Evolutionary conservation across 2,329 filamentous ascomycete genomes (phyloP), one percentile per base, ranked within the genome.

Genomic region (Corniculantispora saksenae): DNA sequence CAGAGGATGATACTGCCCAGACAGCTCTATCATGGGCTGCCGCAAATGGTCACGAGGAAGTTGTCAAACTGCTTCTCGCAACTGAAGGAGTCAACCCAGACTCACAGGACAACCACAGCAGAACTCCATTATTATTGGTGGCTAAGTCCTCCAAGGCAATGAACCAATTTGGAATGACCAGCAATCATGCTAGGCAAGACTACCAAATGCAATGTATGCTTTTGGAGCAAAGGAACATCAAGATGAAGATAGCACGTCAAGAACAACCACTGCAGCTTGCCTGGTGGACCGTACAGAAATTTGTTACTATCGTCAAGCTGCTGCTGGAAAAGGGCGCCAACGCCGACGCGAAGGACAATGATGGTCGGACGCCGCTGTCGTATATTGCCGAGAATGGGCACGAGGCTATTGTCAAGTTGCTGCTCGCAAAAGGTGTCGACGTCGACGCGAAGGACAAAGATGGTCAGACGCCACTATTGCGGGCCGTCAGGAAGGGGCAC

Each of bases 191-290:
- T 19, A n/a, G n/a, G 32, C 91, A 94, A 76, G 91, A 95, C 76
- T 94, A 94, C 72, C 91, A 94, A 80, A 93, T 94, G 91, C 91
- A 94, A 76, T 80, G 94, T 74, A 94, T 93, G 91, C 79, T 94
- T 59, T 83, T 94, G 19, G 91, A 94, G 78, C 91, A 94, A 77
- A 91, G 94, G 78, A 94, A 94, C 72, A 94, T 94, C 83, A 94
- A 93, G 78, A 84, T 94, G 57, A 88, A 6, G 32, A 5, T 32
- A 32, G 32, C 32, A 32, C 32, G 32, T 32, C 32, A 32, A 32
- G 32, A 32, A 32, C 5, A 32, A 32, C 32, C 32, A 10, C 32
- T 32, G 6, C 32, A 32, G 32, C 32, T 5, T 32, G 10, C 32
- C 5, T 32, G 32, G 6, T 5, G 32, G 32, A 5, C 32, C 32